Conservation (phyloP, 495 filamentous ascomycete species). For the Pyrenopolyporus hunteri region DNA sequence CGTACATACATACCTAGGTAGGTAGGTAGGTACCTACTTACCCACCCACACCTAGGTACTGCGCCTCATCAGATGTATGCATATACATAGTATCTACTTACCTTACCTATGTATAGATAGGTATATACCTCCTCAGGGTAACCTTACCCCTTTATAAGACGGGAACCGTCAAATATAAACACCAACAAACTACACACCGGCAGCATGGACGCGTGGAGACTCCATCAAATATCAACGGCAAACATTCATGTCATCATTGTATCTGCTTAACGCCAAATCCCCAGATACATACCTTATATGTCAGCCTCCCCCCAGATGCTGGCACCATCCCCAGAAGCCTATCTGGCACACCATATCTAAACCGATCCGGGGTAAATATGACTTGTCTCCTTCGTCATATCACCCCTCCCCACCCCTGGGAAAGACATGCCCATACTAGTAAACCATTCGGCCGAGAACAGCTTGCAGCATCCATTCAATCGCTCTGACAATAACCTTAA, state of each 20-base stretch:
- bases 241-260: no score
- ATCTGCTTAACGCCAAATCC: no score
- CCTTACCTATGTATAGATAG: no score
- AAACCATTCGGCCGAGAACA: background rate
- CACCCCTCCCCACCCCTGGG: background rate
- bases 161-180: background rate
- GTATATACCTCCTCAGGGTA: background rate
- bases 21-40: background rate
- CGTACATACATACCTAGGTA: background rate
- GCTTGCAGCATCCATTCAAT: constrained; percentile 18
- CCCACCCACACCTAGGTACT: no score
- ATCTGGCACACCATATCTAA: background rate
- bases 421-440: background rate
- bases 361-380: background rate
- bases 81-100: no score
- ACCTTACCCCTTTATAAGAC: background rate
- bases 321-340: no score
- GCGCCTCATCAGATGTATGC: no score
- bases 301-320: background rate
- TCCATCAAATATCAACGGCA: no score
- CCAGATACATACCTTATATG: background rate
- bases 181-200: background rate
- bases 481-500: constrained; percentile 9
- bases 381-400: constrained; percentile 6
- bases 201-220: constrained; percentile 10